A percentile compares a stretch with the other conserved stretches of the same genome.
phyloP scores from a whole-genome alignment of 805 yeast species.

The Candida coquimbonensis region DNA sequence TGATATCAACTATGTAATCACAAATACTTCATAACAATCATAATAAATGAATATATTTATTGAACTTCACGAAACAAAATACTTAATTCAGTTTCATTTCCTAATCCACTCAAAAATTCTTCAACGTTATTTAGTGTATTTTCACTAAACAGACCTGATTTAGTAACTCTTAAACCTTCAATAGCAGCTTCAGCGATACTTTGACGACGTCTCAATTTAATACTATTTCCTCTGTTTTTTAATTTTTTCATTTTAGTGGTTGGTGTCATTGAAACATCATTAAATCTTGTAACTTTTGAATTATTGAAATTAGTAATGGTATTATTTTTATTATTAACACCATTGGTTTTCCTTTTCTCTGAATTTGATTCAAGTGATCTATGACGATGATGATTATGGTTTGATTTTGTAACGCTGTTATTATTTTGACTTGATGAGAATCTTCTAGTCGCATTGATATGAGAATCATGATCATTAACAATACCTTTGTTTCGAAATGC shows the following conservation, averaged over 20 bases:
- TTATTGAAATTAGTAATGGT: neutral
- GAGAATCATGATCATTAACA: constrained; percentile 23
- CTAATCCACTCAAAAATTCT: constrained; percentile 51
- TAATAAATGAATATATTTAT: neutral
- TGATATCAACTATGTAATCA: neutral
- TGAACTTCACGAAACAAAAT: constrained; percentile 27
- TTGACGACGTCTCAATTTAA: constrained; percentile 47
- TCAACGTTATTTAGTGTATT: constrained; percentile 69
- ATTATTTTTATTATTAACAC: too few species aligned
- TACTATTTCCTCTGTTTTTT: constrained; percentile 17
- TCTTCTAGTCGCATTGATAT: constrained; percentile 22
- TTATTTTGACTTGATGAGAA: constrained; percentile 9
- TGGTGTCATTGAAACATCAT: constrained; percentile 16
- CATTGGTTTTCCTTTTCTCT: constrained; percentile 3
- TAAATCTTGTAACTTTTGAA: constrained; percentile 10
- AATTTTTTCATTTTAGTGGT: constrained; percentile 11
- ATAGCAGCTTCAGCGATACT: constrained; percentile 69
- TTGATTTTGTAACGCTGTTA: neutral
- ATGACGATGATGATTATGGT: neutral
- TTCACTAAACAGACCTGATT: constrained; percentile 71
- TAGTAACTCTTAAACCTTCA: constrained; percentile 70
- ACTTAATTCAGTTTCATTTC: constrained; percentile 34
- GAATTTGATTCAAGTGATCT: neutral
- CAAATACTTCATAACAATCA: neutral
- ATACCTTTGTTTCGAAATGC: constrained; percentile 84